Base-by-base conservation (phyloP, 306 rosid genomes). In the Cicer yamashitae region DNA sequence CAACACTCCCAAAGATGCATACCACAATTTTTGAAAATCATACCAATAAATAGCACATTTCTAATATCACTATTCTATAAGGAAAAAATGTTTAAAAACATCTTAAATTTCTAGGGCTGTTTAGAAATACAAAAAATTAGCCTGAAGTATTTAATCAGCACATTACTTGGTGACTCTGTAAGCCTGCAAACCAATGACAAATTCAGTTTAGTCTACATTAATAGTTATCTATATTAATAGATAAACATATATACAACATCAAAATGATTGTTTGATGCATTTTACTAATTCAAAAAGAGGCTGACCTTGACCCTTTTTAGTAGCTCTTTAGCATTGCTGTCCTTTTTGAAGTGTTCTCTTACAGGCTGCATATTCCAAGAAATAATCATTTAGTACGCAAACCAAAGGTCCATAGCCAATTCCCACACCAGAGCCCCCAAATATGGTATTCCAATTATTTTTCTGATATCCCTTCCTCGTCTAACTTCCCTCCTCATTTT, bases 241-340 rank as follows among this genome's bases (percentile, higher is more conserved):
- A 65, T 45, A 56, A 10, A 14, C 2, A 76, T 38, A 53, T 13
- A 37, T 34, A 48, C 13, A 69, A 48, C 25, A 8, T 17, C 34
- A 41, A 57, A 52, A 43, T 39, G 20, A 66, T 51, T 52, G 45
- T 25, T 40, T n/a, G 11, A 58, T 9, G 7, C 7, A 70, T 15
- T 68, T 48, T 41, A 11, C 18, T 7, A 37, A 53, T 47, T 53
- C 45, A 4, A 69, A 78, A 75, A 5, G 37, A 80, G 39, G 53
- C 68, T 79, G 78, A 90, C 98, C 98, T 89, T 89, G 60, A 92
- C 91, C 73, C 85, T 87, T 81, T 82, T 88, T 22, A 92, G 81
- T 6, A 92, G 91, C 60, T 89, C 89, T 73, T 78, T 90, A 11
- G 98, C 98, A 61, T 87, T 68, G 77, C 65, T 83, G 75, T 92